phyloP scores from a whole-genome alignment of 768 basidiomycete species.

The Collybia sp. region DNA sequence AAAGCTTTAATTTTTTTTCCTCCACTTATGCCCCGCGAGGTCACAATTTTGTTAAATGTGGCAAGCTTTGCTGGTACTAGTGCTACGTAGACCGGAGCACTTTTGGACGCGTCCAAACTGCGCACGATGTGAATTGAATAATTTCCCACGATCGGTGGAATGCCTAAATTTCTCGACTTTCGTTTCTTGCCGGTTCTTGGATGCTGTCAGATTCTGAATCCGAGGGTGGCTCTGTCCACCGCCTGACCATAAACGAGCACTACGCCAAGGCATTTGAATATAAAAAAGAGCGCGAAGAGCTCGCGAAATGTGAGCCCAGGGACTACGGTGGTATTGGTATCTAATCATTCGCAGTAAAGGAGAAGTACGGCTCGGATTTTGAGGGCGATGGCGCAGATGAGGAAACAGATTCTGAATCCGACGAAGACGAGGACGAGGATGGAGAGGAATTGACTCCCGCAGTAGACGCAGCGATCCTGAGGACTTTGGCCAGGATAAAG shows the following conservation, averaged over 20 bases:
- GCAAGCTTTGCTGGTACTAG: no score
- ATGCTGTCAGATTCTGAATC: slow-evolving; percentile 41
- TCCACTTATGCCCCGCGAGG: no score
- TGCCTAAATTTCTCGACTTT: neutral
- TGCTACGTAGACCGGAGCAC: no score
- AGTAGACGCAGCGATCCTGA: slow-evolving; percentile 89
- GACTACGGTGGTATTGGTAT: neutral
- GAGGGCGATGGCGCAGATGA: slow-evolving; percentile 47
- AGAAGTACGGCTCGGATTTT: slow-evolving; percentile 78
- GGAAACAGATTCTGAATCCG: slow-evolving; percentile 65
- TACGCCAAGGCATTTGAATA: slow-evolving; percentile 81
- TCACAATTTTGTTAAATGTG: no score
- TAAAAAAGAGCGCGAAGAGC: slow-evolving; percentile 83
- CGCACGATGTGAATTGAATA: no score
- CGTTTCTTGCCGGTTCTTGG: neutral
- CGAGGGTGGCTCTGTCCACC: slow-evolving; percentile 36
- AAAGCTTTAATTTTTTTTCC: no score
- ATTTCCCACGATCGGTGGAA: no score
- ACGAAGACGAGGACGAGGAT: slow-evolving; percentile 88
- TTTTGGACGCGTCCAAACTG: no score
- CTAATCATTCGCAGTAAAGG: slow-evolving; percentile 54
- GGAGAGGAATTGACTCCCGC: slow-evolving; percentile 93
- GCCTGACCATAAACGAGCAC: slow-evolving; percentile 67
- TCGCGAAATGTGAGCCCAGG: slow-evolving; percentile 58
- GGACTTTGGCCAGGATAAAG: slow-evolving; percentile 83